Evolutionary conservation across 768 basidiomycete genomes (phyloP), one percentile per base, ranked within the genome.

Genomic region (Naganishia vaughanmartiniae): DNA sequence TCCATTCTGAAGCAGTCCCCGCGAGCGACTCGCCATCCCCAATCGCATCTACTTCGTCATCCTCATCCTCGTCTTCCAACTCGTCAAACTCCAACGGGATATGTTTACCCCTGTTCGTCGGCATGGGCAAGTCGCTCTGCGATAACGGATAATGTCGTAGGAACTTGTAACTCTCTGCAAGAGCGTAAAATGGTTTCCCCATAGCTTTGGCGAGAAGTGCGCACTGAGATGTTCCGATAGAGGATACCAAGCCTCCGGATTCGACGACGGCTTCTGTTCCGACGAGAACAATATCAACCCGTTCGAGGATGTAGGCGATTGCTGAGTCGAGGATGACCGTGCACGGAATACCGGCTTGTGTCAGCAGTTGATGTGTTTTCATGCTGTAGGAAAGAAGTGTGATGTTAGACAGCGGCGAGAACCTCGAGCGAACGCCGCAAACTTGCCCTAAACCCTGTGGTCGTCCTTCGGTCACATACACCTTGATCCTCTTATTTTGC

Each of bases 251-350:
- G 5, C 74, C 75, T 54, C 96, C 96, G 73, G 91, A 93, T 82
- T 98, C 96, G 6, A 96, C 95, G 31, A 99, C 94, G 10, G 94
- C 96, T 83, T 99, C 96, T 48, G 93, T 93, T 36, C 96, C 96
- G 48, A 98, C 93, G 57, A 99, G 86, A 60, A 95, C 90, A 80
- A 95, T 90, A 81, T 95, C 92, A 24, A 95, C 92, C 75, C 90
- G 89, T 74, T 95, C 92, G 90, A 99, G 97, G 75, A 92, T 88
- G 83, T 97, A 98, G 46, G 92, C 92, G 4, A 98, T 94, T 1
- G 95, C 93, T 17, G 92, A 92, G 82, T 99, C 96, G 70, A 98
- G 87, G 14, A 99, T 89, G 67, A 98, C 89, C 19, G 91, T 92
- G 82, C 91, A 92, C 15, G 94, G 93, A 69, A 99, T 90, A 12